Conservation (phyloP, 306 rosid species). For the Lagenaria siceraria region DNA sequence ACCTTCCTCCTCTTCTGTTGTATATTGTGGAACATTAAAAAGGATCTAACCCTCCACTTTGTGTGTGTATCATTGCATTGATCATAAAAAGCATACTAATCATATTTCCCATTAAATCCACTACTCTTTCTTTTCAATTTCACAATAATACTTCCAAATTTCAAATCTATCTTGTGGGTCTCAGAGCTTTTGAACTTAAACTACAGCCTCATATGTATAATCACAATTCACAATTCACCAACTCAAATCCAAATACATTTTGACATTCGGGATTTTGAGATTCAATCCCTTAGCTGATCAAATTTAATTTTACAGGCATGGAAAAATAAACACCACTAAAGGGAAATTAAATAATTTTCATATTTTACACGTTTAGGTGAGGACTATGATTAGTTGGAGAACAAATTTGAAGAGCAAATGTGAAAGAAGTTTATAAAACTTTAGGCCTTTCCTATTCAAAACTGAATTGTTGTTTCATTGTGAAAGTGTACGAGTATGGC, state of each 20-base stretch:
- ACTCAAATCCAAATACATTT: background rate
- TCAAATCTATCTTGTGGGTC: background rate
- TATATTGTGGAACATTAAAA: conserved; percentile 6
- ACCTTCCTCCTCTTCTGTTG: conserved; percentile 1
- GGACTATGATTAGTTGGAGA: background rate
- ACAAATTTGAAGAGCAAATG: background rate
- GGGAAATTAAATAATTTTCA: background rate
- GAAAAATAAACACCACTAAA: background rate
- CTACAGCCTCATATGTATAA: background rate
- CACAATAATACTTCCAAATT: background rate
- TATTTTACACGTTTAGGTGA: conserved; percentile 3
- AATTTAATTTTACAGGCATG: background rate
- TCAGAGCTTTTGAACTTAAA: background rate
- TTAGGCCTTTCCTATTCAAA: conserved; percentile 4
- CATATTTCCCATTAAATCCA: background rate
- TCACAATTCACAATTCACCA: background rate
- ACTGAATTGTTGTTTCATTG: conserved; percentile 36
- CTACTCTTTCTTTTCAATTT: background rate
- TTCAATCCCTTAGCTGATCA: background rate
- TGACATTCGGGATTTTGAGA: background rate
- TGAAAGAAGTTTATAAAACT: background rate
- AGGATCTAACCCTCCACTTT: conserved; percentile 1
- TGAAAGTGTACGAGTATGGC: conserved; percentile 70
- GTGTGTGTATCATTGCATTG: background rate
- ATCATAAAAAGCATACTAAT: background rate